A percentile compares a stretch with the other conserved stretches of the same genome.
Conservation (phyloP, 2,329 filamentous ascomycete species). For the Purpureocillium lavendulum region DNA sequence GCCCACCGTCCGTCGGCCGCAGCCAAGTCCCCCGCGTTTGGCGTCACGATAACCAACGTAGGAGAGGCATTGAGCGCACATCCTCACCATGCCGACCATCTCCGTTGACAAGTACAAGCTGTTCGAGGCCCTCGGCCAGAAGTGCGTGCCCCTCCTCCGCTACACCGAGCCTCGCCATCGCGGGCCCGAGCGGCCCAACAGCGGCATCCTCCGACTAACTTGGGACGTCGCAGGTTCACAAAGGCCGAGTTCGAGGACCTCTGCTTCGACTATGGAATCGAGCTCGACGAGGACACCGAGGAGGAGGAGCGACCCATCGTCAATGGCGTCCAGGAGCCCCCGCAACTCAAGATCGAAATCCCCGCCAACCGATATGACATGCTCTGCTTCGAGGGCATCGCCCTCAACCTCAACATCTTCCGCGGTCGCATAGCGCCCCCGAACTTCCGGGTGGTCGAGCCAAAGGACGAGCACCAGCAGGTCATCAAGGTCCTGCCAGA, state of each 20-base stretch:
- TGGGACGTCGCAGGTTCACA: slow-evolving; percentile 54
- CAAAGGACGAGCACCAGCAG: slow-evolving; percentile 65
- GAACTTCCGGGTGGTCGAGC: slow-evolving; percentile 68
- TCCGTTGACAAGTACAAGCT: slow-evolving; percentile 93
- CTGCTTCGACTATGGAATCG: slow-evolving; percentile 97
- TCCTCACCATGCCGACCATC: slow-evolving; percentile 79
- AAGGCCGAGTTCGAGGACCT: slow-evolving; percentile 93
- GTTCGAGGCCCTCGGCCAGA: slow-evolving; percentile 82
- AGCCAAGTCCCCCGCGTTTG: slow-evolving; percentile 2
- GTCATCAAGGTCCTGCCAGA: slow-evolving; percentile 71
- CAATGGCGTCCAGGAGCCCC: slow-evolving; percentile 74
- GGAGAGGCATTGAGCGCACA: slow-evolving; percentile 13
- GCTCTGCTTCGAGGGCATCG: slow-evolving; percentile 95
- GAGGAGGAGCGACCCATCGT: slow-evolving; percentile 64
- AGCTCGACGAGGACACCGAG: slow-evolving; percentile 92
- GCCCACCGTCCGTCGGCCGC: slow-evolving; percentile 2
- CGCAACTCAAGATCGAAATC: slow-evolving; percentile 96
- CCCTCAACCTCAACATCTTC: slow-evolving; percentile 94
- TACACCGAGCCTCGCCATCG: slow-evolving; percentile 9
- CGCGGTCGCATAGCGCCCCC: slow-evolving; percentile 66
- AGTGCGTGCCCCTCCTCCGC: slow-evolving; percentile 42
- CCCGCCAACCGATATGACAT: slow-evolving; percentile 92
- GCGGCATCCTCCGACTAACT: slow-evolving; percentile 10
- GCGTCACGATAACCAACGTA: not conserved
- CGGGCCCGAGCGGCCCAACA: not conserved